phyloP scores from a whole-genome alignment of 192 early-diverging fungal genomes.

The Spizellomyces punctatus region DNA sequence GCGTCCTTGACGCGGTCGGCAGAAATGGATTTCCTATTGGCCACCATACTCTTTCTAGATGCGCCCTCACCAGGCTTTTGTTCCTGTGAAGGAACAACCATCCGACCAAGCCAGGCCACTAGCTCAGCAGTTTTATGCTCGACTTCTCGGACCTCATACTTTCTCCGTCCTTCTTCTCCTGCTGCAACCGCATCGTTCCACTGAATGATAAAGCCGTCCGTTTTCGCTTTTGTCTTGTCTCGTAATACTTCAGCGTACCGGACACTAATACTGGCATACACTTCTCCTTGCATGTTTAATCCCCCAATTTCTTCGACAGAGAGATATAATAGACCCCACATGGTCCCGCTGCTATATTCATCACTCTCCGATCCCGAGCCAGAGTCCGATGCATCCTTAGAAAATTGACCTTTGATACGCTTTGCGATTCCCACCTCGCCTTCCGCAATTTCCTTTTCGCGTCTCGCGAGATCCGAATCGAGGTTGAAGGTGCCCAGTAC shows the following conservation, averaged over 20 bases:
- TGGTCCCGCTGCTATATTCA: background rate
- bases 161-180: slow-evolving; percentile 18
- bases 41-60: background rate
- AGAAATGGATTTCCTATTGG: background rate
- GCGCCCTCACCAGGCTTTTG: background rate
- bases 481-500: slow-evolving; percentile 35
- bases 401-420: background rate
- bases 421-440: slow-evolving; percentile 4
- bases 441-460: slow-evolving; percentile 11
- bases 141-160: slow-evolving; percentile 28
- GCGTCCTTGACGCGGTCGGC: too few species aligned
- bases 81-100: background rate
- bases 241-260: slow-evolving; percentile 14
- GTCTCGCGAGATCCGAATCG: slow-evolving; percentile 21
- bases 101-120: slow-evolving; percentile 7
- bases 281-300: slow-evolving; percentile 20
- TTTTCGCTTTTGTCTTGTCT: slow-evolving; percentile 14
- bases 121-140: slow-evolving; percentile 25
- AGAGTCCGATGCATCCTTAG: slow-evolving; percentile 16
- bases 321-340: slow-evolving; percentile 1
- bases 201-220: slow-evolving; percentile 18
- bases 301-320: slow-evolving; percentile 23
- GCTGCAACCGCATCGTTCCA: slow-evolving; percentile 31
- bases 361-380: slow-evolving; percentile 6
- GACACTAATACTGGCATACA: slow-evolving; percentile 4